Percentiles rank a stretch among this genome's conserved stretches.
These are phyloP conservation scores for Adansonia digitata DNA, from an alignment of 345 rosid genomes.

Conservation along the genomic window DNA sequence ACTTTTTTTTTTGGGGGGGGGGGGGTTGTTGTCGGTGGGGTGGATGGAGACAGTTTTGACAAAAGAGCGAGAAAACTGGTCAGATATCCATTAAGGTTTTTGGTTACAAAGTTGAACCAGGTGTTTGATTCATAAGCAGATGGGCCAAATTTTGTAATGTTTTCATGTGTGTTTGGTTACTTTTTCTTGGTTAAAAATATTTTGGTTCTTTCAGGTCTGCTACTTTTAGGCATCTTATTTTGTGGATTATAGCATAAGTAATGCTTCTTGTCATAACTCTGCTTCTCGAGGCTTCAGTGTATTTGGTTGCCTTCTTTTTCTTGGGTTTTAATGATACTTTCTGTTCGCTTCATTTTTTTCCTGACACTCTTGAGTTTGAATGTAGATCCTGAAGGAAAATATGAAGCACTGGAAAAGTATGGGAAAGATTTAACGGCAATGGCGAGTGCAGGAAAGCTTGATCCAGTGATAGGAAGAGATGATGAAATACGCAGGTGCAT, in stretches of 20 bases:
- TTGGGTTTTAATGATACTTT: not conserved
- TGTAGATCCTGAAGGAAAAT: constrained; percentile 97
- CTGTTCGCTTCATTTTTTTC: not conserved
- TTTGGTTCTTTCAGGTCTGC: not conserved
- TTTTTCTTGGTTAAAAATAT: not conserved
- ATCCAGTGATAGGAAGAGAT: constrained; percentile 98
- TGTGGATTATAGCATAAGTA: not conserved
- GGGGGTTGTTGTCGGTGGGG: no score
- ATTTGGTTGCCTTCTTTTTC: not conserved
- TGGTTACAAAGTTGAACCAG: not conserved
- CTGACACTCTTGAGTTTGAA: constrained; percentile 16
- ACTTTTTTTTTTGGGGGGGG: no score
- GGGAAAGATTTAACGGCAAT: constrained; percentile 97
- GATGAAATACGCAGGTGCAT: constrained; percentile 99
- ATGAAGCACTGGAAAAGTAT: constrained; percentile 91
- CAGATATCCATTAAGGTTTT: not conserved
- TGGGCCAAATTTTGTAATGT: not conserved
- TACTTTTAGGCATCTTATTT: not conserved
- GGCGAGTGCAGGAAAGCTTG: constrained; percentile 96
- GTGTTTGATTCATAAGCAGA: not conserved
- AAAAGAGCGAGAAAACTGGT: not conserved
- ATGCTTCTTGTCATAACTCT: not conserved
- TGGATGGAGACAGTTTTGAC: not conserved
- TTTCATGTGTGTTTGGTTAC: not conserved
- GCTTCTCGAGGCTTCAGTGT: not conserved